Evolutionary conservation across 306 rosid species (phyloP).

Genomic region (Pyrus bretschneideri): DNA sequence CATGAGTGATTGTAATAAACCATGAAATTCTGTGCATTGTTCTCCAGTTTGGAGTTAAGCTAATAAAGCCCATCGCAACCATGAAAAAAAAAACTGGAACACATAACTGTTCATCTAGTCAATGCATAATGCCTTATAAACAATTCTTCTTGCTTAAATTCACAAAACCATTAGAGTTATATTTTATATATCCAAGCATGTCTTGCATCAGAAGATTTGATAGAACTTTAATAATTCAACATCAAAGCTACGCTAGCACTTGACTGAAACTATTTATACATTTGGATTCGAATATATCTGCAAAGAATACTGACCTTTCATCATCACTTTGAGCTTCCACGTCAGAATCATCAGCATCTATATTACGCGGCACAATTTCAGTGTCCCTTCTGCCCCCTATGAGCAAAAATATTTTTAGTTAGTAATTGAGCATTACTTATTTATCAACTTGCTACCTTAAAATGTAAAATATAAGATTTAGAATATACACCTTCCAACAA

Average conservation of each 20-base stretch:
- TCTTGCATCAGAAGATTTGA: neutral
- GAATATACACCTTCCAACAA: slow-evolving; percentile 62
- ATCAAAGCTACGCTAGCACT: neutral
- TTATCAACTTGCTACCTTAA: neutral
- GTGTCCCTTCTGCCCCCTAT: slow-evolving; percentile 65
- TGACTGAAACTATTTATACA: neutral
- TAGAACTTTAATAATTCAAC: neutral
- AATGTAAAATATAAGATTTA: neutral
- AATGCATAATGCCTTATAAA: neutral
- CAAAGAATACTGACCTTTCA: slow-evolving; percentile 55
- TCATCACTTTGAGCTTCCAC: slow-evolving; percentile 81
- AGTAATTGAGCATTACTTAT: neutral
- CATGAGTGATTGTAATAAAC: neutral
- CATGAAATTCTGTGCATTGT: neutral
- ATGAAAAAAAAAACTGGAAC: neutral
- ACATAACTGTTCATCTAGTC: neutral
- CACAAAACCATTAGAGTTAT: neutral
- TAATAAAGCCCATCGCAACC: neutral
- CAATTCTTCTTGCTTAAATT: neutral
- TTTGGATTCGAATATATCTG: neutral
- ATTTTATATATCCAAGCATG: neutral
- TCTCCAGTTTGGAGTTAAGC: neutral
- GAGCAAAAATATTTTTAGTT: slow-evolving; percentile 2
- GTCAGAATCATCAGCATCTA: slow-evolving; percentile 97
- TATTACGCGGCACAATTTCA: slow-evolving; percentile 68